Conservation (phyloP, 148 eudicot species). For the Rhododendron griersonianum region DNA sequence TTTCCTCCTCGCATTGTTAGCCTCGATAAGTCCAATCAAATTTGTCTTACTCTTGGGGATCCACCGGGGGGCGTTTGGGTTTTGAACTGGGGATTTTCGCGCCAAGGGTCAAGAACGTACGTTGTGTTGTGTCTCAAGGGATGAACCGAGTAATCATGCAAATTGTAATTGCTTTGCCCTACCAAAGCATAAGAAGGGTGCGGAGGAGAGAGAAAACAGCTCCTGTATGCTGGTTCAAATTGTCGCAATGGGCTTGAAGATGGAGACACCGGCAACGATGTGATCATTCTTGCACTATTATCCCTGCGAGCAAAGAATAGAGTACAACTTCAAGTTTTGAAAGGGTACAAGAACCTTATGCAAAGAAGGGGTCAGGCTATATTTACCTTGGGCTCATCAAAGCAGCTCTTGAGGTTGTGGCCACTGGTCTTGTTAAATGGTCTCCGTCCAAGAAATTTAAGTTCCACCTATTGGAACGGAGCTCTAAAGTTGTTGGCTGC, state of each 20-base stretch:
- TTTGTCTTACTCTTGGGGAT: constrained; percentile 52
- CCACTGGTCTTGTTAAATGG: constrained; percentile 2
- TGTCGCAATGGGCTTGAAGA: constrained; percentile 77
- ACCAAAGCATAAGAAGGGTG: constrained; percentile 64
- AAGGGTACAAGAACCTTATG: not conserved
- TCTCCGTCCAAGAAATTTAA: constrained; percentile 50
- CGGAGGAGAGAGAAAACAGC: constrained; percentile 67
- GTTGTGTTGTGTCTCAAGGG: constrained; percentile 44
- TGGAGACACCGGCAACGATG: constrained; percentile 92
- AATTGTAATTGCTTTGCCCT: constrained; percentile 42
- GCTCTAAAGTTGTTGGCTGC: constrained; percentile 62
- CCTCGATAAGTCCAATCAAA: constrained; percentile 11
- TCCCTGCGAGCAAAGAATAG: constrained; percentile 38
- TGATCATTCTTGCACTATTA: constrained; percentile 52
- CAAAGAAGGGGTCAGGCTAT: not conserved
- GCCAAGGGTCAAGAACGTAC: constrained; percentile 60
- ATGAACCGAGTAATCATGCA: constrained; percentile 37
- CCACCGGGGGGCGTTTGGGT: constrained; percentile 48
- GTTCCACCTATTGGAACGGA: constrained; percentile 57
- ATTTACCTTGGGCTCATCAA: constrained; percentile 39
- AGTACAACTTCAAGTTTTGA: not conserved
- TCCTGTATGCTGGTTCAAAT: constrained; percentile 47
- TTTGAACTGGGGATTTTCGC: constrained; percentile 50
- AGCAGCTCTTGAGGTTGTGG: constrained; percentile 37
- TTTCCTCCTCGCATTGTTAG: not conserved